These are phyloP conservation scores for Boletellus ananas DNA, from an alignment of 768 basidiomycete species.

Conservation along the genomic window DNA sequence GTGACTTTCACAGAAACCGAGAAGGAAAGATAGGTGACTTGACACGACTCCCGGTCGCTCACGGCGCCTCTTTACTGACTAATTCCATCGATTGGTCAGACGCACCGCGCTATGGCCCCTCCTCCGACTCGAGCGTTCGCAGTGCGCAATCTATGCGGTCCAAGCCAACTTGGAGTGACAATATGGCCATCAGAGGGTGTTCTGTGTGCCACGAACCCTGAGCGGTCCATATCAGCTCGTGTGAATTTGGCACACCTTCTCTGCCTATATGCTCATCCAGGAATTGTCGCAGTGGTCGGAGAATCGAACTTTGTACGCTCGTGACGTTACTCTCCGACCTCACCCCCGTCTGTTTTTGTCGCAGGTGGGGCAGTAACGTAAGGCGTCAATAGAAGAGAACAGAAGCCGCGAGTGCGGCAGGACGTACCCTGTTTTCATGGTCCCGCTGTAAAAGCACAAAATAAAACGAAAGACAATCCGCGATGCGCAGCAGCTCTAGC, in stretches of 20 bases:
- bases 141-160: conserved; percentile 48
- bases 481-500: conserved; percentile 57
- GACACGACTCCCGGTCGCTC: too few species aligned
- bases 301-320: conserved; percentile 42
- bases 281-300: conserved; percentile 42
- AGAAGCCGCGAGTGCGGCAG: background rate
- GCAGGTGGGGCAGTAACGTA: background rate
- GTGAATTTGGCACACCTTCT: conserved; percentile 22
- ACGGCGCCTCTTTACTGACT: conserved; percentile 6
- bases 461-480: conserved; percentile 65
- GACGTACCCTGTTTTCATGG: conserved; percentile 47
- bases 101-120: background rate
- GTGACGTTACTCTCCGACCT: conserved; percentile 42
- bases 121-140: conserved; percentile 6
- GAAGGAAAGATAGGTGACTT: too few species aligned
- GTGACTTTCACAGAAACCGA: too few species aligned
- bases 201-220: conserved; percentile 5
- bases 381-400: background rate
- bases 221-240: background rate
- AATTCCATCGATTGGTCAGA: background rate
- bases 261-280: conserved; percentile 34
- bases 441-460: conserved; percentile 64
- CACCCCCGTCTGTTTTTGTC: conserved; percentile 45
- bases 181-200: conserved; percentile 27
- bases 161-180: conserved; percentile 46